These are phyloP conservation scores for Acacia concinna DNA, from an alignment of 331 rosid species.

Conservation along the genomic window DNA sequence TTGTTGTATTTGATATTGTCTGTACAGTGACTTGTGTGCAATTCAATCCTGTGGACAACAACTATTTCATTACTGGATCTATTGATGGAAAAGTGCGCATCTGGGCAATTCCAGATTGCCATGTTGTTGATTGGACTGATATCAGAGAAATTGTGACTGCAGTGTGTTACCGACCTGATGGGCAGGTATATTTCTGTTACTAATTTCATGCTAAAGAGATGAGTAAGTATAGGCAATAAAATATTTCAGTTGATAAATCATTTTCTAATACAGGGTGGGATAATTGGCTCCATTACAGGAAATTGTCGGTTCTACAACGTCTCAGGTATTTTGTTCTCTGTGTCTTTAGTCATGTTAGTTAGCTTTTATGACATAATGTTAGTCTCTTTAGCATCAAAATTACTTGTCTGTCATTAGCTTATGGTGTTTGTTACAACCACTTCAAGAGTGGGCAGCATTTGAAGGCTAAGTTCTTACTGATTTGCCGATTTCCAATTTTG, in stretches of 20 bases:
- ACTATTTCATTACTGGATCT: conserved; percentile 91
- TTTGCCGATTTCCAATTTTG: conserved; percentile 26
- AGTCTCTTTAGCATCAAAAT: conserved; percentile 1
- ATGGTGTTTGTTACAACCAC: neutral
- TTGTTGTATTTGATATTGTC: conserved; percentile 23
- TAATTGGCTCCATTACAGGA: conserved; percentile 83
- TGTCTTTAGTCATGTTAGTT: conserved; percentile 15
- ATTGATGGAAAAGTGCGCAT: conserved; percentile 98
- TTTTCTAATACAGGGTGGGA: conserved; percentile 65
- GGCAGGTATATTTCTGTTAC: conserved; percentile 57
- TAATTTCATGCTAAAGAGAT: conserved; percentile 30
- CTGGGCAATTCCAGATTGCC: conserved; percentile 74
- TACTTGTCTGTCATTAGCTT: conserved; percentile 2
- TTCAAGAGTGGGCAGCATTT: conserved; percentile 1
- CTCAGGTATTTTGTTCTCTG: conserved; percentile 60
- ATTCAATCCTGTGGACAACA: conserved; percentile 85
- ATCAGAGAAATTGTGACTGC: conserved; percentile 83
- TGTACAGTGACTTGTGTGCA: conserved; percentile 80
- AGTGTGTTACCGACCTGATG: conserved; percentile 92
- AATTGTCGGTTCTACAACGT: conserved; percentile 69
- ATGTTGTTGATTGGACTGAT: conserved; percentile 87
- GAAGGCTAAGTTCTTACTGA: conserved; percentile 20
- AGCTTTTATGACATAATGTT: conserved; percentile 13
- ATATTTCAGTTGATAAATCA: conserved; percentile 30
- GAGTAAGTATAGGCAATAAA: neutral